Evolutionary conservation across 116 monocot species (phyloP), one percentile per base, ranked within the genome.

Genomic region (Dioscorea cayenensis): DNA sequence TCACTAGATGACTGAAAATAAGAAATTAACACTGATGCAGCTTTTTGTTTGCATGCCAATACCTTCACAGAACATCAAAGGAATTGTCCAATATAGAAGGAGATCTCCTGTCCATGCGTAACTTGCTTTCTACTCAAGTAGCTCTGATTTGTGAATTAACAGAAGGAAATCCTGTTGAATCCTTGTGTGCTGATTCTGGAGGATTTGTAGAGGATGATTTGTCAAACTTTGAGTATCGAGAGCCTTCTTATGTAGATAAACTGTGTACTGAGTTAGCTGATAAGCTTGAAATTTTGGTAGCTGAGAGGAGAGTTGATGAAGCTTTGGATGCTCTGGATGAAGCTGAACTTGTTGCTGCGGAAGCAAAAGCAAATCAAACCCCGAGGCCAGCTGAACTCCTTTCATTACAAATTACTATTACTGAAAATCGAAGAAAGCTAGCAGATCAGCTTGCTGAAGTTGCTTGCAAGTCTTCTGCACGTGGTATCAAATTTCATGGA

Each of bases 51-150:
- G 18, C 23, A 20, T 11, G 25, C 55, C 65, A 14, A 61, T 74
- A 21, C 51, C 27, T 60, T 66, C 75, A 67, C 84, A 94, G 99
- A 77, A 94, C 99, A 76, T 94, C 99, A 59, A 91, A 89, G 71
- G 99, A 99, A 76, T 94, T 99, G 82, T 99, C 99, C 64, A 91
- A 94, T 79, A 76, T 99, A 58, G 99, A 99, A 81, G 89, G 94
- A 7, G 99, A 99, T 83, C 91, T 99, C 71, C 78, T 99, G 27
- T 91, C 99, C 28, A 91, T 94, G 43, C 83, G 89, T 77, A 99
- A 99, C 84, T 71, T 99, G 49, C 71, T 94, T 60, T 89, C 91
- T 72, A 84, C 89, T 12, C 94, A 99, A 70, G 89, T 89, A 67
- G 84, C 91, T 80, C 71, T 99, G 77, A 89, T 99, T 78, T 94